A percentile compares a stretch with the other conserved stretches of the same genome.
Evolutionary conservation across 768 basidiomycete species (phyloP).

Genomic region (Rhizopogon vinicolor): DNA sequence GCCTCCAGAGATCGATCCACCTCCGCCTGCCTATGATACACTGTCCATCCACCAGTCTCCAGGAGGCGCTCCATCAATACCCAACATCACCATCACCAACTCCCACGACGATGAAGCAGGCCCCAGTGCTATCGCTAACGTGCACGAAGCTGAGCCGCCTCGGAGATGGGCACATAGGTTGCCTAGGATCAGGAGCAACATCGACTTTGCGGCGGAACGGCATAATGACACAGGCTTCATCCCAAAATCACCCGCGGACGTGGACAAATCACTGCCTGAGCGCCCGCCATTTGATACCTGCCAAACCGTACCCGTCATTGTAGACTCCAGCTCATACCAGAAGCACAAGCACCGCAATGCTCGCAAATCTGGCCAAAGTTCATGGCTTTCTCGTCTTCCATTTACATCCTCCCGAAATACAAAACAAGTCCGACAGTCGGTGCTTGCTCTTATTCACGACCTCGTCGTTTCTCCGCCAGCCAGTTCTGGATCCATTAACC

Average conservation of each 20-base stretch:
- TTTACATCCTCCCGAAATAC: constrained; percentile 24
- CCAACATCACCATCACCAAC: neutral
- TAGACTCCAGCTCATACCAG: neutral
- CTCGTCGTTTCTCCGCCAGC: constrained; percentile 28
- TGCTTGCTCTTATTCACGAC: constrained; percentile 49
- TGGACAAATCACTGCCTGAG: neutral
- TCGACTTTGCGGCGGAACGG: neutral
- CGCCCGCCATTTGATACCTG: neutral
- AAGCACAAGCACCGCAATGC: neutral
- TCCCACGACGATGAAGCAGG: neutral
- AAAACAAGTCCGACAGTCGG: constrained; percentile 47
- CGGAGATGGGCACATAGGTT: neutral
- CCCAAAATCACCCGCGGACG: neutral
- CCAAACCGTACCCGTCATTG: too few relatives aligned
- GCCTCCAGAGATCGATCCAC: neutral
- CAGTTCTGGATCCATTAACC: constrained; percentile 13
- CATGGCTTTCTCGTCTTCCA: constrained; percentile 27
- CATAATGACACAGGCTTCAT: neutral
- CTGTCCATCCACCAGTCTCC: neutral
- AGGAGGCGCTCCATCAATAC: neutral
- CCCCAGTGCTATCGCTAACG: neutral
- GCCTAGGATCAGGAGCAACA: neutral
- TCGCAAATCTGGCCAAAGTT: neutral
- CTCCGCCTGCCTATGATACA: neutral
- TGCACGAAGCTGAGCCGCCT: neutral